Base-by-base conservation (phyloP, 2,329 filamentous ascomycete species). In the Cadophora gregata region DNA sequence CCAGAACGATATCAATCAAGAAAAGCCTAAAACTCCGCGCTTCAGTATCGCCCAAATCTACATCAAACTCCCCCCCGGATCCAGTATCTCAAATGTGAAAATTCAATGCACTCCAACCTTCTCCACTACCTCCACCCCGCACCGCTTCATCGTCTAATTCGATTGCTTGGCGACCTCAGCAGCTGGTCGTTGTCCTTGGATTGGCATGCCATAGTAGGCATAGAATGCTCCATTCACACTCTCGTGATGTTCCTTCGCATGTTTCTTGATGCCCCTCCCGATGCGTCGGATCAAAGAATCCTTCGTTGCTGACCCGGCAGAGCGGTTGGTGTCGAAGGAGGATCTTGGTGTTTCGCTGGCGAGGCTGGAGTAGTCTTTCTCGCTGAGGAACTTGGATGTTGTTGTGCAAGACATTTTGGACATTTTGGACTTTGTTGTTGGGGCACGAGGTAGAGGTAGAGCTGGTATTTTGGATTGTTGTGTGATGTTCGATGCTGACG, bases 181-280 rank as follows among this genome's bases (percentile, higher is more conserved):
- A 16, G 21, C 55, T 3, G 36, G 21, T 21, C 21, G n/a, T 16
- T 38, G 55, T 5, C 33, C 33, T n/a, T 58, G 55, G 12, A 58
- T 25, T 14, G 55, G 55, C 21, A 12, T 9, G 10, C 58, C 58
- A 12, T 60, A 60, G 27, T 60, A 60, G n/a, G 42, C 42, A 21
- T 60, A 45, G 14, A 60, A 60, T 29, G 58, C 58, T 12, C 24
- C 58, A 21, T 60, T 60, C 5, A 60, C 58, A 31, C 58, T 60
- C 25, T 60, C 58, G 8, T 60, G 58, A n/a, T 60, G 58, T 8
- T 60, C 36, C 38, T 47, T 60, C 14, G 58, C 58, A 47, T 60
- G 58, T 38, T 48, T 45, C 58, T 60, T 60, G 38, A 60, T 60
- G 25, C 38, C 58, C 31, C 38, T 19, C 4, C 58, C 58, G 7